Evolutionary conservation across 345 rosid species (phyloP), one percentile per base, ranked within the genome.

Genomic region (Brassica cretica): DNA sequence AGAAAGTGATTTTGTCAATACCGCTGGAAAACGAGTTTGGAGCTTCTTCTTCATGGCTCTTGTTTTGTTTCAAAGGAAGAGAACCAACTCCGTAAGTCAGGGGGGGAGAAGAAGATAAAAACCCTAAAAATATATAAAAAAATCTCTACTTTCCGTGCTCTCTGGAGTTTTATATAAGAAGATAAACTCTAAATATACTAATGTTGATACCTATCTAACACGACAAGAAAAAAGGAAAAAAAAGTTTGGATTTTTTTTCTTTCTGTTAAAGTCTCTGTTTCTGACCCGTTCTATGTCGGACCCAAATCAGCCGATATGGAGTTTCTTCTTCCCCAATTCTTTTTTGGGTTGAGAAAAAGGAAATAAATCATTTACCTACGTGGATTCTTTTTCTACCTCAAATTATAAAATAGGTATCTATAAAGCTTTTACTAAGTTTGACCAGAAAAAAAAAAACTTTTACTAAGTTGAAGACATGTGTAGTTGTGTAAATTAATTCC

Each of bases 21-120:
- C 84, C 77, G 81, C 84, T 3, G 84, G 84, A n/a, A 81, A 81
- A 81, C 84, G 84, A 5, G 81, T 81, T 12, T 72, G 70, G 12
- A 81, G 81, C 67, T 72, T 81, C 80, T 76, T 81, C 84, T 77
- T 81, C 84, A 81, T 81, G 75, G 0, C 46, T 39, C 4, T 39
- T 12, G 68, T 25, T 14, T 5, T 25, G 15, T 25, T 9, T 14
- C 41, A 12, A 41, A 55, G 32, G 64, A 64, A 18, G 14, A 29
- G 29, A 56, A 29, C 2, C 62, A 73, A 55, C n/a, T 73, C 33
- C 69, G 27, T 55, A 64, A 66, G 69, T 60, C 46, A 70, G 65
- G 30, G 59, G 56, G 6, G 67, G 8, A 27, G 51, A 46, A 44
- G 70, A 77, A 60, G 56, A 49, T 49, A 49, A 81, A 81, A 81